Evolutionary conservation across 2,329 filamentous ascomycete genomes (phyloP).

Genomic region (Dactylellina sp.): DNA sequence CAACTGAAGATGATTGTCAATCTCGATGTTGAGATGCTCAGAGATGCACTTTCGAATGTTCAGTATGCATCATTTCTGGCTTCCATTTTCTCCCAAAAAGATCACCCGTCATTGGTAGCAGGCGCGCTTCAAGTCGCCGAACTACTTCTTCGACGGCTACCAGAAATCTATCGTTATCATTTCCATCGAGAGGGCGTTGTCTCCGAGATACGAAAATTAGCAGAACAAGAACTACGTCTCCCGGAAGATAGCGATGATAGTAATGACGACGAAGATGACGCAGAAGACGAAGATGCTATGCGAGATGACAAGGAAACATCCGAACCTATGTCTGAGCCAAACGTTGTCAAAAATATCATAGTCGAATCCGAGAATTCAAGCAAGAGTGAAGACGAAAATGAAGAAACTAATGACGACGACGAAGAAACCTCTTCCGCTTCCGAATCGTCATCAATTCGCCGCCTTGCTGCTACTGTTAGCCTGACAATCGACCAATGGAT

Average conservation of each 20-base stretch:
- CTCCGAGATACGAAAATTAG: constrained; percentile 85
- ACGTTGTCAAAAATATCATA: constrained; percentile 63
- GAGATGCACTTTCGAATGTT: constrained; percentile 85
- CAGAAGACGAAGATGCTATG: constrained; percentile 68
- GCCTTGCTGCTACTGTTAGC: constrained; percentile 60
- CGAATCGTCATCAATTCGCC: constrained; percentile 58
- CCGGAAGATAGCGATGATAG: constrained; percentile 55
- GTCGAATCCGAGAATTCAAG: constrained; percentile 62
- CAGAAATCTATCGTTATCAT: constrained; percentile 91
- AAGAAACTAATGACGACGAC: constrained; percentile 61
- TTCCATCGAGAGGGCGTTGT: constrained; percentile 98
- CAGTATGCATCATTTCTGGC: constrained; percentile 96
- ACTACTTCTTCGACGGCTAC: constrained; percentile 83
- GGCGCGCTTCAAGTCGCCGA: constrained; percentile 90
- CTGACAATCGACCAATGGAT: constrained; percentile 72
- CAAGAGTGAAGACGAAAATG: constrained; percentile 64
- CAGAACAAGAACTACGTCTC: constrained; percentile 66
- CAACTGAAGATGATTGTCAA: constrained; percentile 98
- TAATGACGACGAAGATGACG: constrained; percentile 48
- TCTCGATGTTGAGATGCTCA: constrained; percentile 83
- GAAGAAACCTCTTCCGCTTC: constrained; percentile 42
- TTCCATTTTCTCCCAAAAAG: constrained; percentile 93
- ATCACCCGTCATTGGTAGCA: constrained; percentile 87
- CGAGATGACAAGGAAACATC: constrained; percentile 68
- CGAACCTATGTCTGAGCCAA: constrained; percentile 61